phyloP scores from a whole-genome alignment of 2,329 filamentous ascomycete species.

The Zarea fungicola region DNA sequence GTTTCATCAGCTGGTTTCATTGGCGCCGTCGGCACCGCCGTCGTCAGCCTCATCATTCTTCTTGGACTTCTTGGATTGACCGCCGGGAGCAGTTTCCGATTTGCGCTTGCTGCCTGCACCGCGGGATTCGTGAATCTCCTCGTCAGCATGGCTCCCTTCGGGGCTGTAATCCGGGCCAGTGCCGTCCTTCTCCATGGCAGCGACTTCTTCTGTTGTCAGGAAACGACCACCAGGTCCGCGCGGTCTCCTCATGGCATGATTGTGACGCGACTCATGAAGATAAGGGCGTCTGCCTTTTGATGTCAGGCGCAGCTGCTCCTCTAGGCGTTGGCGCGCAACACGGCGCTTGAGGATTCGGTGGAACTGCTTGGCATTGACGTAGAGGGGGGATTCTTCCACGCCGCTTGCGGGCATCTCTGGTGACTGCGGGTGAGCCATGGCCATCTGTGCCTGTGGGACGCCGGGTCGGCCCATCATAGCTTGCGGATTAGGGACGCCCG shows the following conservation, averaged over 20 bases:
- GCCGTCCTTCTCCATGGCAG: constrained; percentile 68
- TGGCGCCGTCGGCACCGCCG: constrained; percentile 28
- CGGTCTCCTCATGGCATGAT: constrained; percentile 94
- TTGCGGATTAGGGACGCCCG: constrained; percentile 66
- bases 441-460: constrained; percentile 55
- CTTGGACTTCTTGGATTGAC: constrained; percentile 53
- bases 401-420: constrained; percentile 70
- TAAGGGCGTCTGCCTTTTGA: constrained; percentile 97
- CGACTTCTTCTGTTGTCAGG: constrained; percentile 92
- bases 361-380: constrained; percentile 98
- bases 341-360: constrained; percentile 93
- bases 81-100: constrained; percentile 44
- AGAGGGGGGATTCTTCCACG: constrained; percentile 87
- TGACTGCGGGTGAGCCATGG: constrained; percentile 65
- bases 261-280: constrained; percentile 93
- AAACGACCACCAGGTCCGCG: constrained; percentile 92
- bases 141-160: constrained; percentile 26
- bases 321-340: constrained; percentile 86
- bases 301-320: constrained; percentile 86
- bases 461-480: constrained; percentile 68
- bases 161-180: constrained; percentile 35
- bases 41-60: constrained; percentile 42
- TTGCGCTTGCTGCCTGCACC: constrained; percentile 54
- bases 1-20: constrained; percentile 33
- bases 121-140: constrained; percentile 22